Base-by-base conservation (phyloP, 140 eudicot species). In the Stevia rebaudiana region DNA sequence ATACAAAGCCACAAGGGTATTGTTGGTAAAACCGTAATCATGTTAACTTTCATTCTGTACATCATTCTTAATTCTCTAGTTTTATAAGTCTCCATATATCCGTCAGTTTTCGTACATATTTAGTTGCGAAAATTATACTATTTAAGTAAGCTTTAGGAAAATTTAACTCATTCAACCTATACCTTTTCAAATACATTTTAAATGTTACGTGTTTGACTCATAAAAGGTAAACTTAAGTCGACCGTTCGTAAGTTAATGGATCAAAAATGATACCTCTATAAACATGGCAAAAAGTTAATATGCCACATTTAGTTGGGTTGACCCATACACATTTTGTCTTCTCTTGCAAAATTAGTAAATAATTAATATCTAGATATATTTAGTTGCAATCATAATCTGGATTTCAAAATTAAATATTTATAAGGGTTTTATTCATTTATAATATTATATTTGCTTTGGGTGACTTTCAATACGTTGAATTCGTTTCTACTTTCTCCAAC, bases 11-110 rank as follows among this genome's bases (percentile, higher is more conserved):
- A n/a, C n/a, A 30, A 5, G 7, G 37, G 1, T 33, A 33, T 6
- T 33, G 37, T 33, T 33, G 37, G 52, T 35, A 36, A 62, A 62
- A 62, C 16, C 21, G 42, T 50, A 53, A 62, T 16, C 59, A 65
- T 13, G 8, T 47, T 33, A 30, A 47, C 9, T 46, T 51, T 25
- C 23, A 39, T 13, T 51, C 11, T 22, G 36, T 17, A 48, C 11
- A 61, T 40, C 68, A 42, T 13, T 61, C 23, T 15, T 46, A 46
- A 16, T 16, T 46, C 23, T 15, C 21, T 6, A 46, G 22, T 46
- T 46, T 46, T 15, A n/a, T 15, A 15, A 10, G 22, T 46, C 52
- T 40, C 21, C 22, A 22, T 18, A 65, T 12, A 6, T 11, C 11
- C 13, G 19, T 22, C 49, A 36, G 9, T n/a, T 16, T 52, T 52